Evolutionary conservation across 495 filamentous ascomycete genomes (phyloP).

Genomic region (Xylaria grammica): DNA sequence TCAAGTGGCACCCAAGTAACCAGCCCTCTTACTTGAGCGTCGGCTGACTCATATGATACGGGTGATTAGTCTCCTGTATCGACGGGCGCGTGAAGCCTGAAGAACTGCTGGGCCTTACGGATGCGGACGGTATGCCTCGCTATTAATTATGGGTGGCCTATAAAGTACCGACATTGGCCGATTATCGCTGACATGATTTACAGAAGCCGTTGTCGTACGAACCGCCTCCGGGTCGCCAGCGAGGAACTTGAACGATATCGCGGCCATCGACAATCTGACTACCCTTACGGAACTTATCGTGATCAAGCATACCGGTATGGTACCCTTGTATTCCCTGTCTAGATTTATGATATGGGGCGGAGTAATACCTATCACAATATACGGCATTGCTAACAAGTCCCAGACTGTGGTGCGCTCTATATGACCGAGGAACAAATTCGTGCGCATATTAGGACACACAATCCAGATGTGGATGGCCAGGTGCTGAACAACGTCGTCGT

Average conservation of each 20-base stretch:
- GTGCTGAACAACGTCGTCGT: not conserved
- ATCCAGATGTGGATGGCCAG: not conserved
- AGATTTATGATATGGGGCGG: not conserved
- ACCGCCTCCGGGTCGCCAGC: slow-evolving; percentile 3
- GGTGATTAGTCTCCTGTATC: slow-evolving; percentile 5
- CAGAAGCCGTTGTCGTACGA: not conserved
- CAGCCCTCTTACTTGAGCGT: not conserved
- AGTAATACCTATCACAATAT: not conserved
- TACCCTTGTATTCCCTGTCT: not conserved
- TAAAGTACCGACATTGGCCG: not conserved
- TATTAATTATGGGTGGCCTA: not conserved
- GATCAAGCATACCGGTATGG: slow-evolving; percentile 5
- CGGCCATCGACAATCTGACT: not conserved
- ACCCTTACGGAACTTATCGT: slow-evolving; percentile 7
- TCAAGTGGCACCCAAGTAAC: no score
- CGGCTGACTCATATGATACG: not conserved
- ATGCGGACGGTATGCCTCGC: not conserved
- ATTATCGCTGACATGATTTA: not conserved
- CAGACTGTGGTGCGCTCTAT: slow-evolving; percentile 2
- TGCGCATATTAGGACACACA: slow-evolving; percentile 5
- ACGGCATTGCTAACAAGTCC: not conserved
- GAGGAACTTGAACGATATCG: slow-evolving; percentile 8
- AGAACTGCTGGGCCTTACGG: not conserved
- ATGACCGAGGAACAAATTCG: slow-evolving; percentile 11
- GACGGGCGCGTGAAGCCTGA: not conserved